Conservation (phyloP, 495 filamentous ascomycete genomes). For the Neurospora sp. region DNA sequence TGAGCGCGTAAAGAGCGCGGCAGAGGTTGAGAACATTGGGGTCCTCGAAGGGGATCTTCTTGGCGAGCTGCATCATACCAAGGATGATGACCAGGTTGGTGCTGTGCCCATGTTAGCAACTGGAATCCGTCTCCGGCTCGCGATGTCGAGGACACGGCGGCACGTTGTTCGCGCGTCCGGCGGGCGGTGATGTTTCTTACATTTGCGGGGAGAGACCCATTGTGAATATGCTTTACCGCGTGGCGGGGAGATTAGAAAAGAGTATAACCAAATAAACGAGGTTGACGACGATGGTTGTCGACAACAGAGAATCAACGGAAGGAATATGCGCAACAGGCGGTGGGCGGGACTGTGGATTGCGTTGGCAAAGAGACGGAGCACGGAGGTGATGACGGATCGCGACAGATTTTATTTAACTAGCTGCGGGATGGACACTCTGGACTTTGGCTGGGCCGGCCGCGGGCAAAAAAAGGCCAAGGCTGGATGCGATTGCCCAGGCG, state of each 20-base stretch:
- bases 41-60: conserved; percentile 92
- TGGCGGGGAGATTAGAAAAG: background rate
- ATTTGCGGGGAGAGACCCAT: background rate
- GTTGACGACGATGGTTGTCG: background rate
- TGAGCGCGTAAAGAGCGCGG: conserved; percentile 72
- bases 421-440: background rate
- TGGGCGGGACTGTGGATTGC: background rate
- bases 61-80: conserved; percentile 95
- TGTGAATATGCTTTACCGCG: background rate
- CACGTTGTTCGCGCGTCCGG: background rate
- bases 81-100: conserved; percentile 92
- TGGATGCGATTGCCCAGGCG: background rate
- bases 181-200: background rate
- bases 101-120: conserved; percentile 32
- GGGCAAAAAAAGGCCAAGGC: background rate
- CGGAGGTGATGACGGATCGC: background rate
- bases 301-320: background rate
- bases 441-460: background rate
- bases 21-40: conserved; percentile 74
- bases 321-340: background rate
- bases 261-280: background rate
- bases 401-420: background rate
- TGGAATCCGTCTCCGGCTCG: background rate
- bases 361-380: background rate
- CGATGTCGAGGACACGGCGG: background rate